phyloP scores from a whole-genome alignment of 192 early-diverging fungal species.

The Podila epicladia region DNA sequence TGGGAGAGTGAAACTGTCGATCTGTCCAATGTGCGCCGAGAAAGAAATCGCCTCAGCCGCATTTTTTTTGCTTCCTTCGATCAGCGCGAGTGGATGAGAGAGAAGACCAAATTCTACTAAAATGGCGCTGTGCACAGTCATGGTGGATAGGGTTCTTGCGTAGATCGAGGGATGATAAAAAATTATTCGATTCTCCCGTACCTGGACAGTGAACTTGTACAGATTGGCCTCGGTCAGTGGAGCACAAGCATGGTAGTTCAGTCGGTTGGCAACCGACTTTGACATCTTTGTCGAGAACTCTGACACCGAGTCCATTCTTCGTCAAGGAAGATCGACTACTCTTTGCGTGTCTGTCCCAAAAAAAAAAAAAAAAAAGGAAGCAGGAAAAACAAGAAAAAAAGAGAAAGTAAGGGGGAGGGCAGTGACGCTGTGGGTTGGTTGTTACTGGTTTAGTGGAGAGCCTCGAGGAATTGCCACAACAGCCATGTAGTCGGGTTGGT shows the following conservation, averaged over 20 bases:
- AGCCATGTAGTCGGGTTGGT: not conserved
- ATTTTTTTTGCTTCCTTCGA: no score
- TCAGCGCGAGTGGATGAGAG: no score
- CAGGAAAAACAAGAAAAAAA: not conserved
- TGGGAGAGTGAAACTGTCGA: no score
- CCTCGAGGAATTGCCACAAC: no score
- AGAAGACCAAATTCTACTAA: no score
- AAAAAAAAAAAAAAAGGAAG: not conserved
- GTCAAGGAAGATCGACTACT: not conserved
- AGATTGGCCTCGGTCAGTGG: constrained; percentile 41
- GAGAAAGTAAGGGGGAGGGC: not conserved
- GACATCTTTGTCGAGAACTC: constrained; percentile 45
- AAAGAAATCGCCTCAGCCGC: no score
- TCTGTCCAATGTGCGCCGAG: no score
- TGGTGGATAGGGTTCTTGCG: no score
- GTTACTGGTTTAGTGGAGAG: not conserved
- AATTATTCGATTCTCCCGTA: constrained; percentile 5
- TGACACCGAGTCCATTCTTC: constrained; percentile 23
- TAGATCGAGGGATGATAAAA: not conserved
- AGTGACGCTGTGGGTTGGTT: not conserved
- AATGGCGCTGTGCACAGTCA: no score
- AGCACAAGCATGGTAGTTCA: not conserved
- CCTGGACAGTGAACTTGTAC: constrained; percentile 40
- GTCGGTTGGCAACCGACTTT: constrained; percentile 15
- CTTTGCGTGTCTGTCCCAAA: not conserved